These are phyloP conservation scores for Durotheca rogersii DNA, from an alignment of 495 filamentous ascomycete genomes.

Conservation along the genomic window DNA sequence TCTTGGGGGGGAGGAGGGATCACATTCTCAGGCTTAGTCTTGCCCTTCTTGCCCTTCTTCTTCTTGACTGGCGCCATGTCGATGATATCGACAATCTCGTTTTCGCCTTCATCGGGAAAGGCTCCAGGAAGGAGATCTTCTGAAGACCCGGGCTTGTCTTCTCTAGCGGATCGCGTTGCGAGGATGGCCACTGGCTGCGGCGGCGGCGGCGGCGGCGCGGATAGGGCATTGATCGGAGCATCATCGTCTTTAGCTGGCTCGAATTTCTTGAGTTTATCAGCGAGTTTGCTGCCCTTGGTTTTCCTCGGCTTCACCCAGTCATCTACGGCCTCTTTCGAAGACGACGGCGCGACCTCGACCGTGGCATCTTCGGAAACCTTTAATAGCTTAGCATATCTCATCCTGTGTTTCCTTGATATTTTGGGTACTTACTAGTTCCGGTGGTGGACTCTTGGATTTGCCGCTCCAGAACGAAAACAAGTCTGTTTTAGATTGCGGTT, in stretches of 20 bases:
- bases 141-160: conserved; percentile 49
- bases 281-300: conserved; percentile 52
- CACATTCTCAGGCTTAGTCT: conserved; percentile 36
- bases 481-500: conserved; percentile 35
- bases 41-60: conserved; percentile 43
- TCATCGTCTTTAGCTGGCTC: conserved; percentile 43
- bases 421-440: conserved; percentile 29
- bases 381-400: conserved; percentile 45
- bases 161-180: conserved; percentile 41
- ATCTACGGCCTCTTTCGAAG: conserved; percentile 28
- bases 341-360: conserved; percentile 36
- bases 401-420: conserved; percentile 31
- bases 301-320: conserved; percentile 40
- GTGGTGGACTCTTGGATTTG: conserved; percentile 36
- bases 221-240: conserved; percentile 28
- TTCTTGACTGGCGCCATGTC: conserved; percentile 50
- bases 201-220: conserved; percentile 39
- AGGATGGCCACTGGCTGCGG: conserved; percentile 35
- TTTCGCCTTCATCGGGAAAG: conserved; percentile 44
- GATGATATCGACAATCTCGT: conserved; percentile 49
- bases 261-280: conserved; percentile 54
- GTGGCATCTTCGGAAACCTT: conserved; percentile 40
- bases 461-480: conserved; percentile 52
- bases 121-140: conserved; percentile 50
- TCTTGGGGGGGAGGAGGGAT: conserved; percentile 31